phyloP scores from a whole-genome alignment of 2,329 filamentous ascomycete genomes.

The Thielaviopsis ethacetica region DNA sequence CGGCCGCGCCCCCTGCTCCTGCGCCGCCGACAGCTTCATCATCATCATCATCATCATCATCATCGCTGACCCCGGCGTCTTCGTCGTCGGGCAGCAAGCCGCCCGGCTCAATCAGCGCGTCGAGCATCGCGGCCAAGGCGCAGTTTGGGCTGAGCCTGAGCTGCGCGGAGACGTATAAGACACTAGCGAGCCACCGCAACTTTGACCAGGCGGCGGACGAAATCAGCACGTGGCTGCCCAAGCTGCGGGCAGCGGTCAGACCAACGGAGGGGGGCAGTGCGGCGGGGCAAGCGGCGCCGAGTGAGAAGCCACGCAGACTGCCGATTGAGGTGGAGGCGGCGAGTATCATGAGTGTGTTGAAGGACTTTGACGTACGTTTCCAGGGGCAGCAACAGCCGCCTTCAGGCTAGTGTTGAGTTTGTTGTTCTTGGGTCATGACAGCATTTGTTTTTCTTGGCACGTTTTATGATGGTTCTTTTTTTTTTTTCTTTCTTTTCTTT shows the following conservation, averaged over 20 bases:
- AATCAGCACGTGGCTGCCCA: slow-evolving; percentile 59
- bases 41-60: slow-evolving; percentile 21
- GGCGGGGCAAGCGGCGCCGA: slow-evolving; percentile 8
- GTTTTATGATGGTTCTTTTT: not conserved
- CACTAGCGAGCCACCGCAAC: slow-evolving; percentile 58
- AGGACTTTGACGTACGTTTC: slow-evolving; percentile 65
- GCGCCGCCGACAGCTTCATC: slow-evolving; percentile 15
- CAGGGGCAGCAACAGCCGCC: slow-evolving; percentile 16
- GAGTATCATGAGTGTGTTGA: slow-evolving; percentile 72
- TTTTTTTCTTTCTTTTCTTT: not conserved
- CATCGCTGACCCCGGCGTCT: slow-evolving; percentile 21
- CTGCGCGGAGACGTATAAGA: slow-evolving; percentile 66
- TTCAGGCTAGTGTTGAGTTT: not conserved
- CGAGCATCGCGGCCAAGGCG: slow-evolving; percentile 16
- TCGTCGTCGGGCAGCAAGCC: slow-evolving; percentile 15
- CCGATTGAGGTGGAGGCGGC: slow-evolving; percentile 68
- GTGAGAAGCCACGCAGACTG: slow-evolving; percentile 23
- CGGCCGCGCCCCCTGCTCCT: slow-evolving; percentile 8
- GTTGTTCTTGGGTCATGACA: not conserved
- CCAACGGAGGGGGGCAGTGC: slow-evolving; percentile 14
- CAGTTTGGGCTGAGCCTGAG: slow-evolving; percentile 41
- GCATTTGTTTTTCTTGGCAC: not conserved
- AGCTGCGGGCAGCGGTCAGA: slow-evolving; percentile 41
- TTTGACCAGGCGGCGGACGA: slow-evolving; percentile 60
- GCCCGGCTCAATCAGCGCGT: slow-evolving; percentile 1